Base-by-base conservation (phyloP, 2,329 filamentous ascomycete species). In the Talaromyces sp. region DNA sequence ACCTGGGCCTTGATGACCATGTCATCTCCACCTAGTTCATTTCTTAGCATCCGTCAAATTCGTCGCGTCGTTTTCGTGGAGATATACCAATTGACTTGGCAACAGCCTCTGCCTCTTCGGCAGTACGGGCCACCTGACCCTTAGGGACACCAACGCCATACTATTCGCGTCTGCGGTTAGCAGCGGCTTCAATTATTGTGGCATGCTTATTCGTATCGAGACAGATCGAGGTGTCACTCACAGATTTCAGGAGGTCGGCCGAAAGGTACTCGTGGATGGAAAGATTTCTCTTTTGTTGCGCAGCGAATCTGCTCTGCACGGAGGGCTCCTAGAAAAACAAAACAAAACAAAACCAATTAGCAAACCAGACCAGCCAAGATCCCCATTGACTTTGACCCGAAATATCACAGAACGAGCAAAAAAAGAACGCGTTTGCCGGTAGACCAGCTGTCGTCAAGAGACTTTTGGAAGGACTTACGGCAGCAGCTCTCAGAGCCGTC, bases 1-100 rank as follows among this genome's bases (percentile, higher is more conserved):
- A 99, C 95, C 84, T 99, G 95, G 65, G 95, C 95, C 87, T 99
- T 99, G 86, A 99, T 98, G 71, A 99, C 95, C 87, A 97, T 93
- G 78, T 99, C 95, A 76, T 96, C 93, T 72, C 85, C 85, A 69
- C 85, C 89, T 83, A 70, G 62, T 63, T 25, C 10, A 53, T 15
- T n/a, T 22, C 52, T 63, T 57, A 64, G 61, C 47, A 57, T 53
- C 60, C 25, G 10, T 39, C 22, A 59, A 28, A 55, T n/a, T 11
- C 58, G 27, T 36, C 28, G 25, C 47, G 49, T 32, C 17, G 3
- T 49, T 19, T 51, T 33, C 25, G 22, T 27, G 44, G 30, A 33
- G 47, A 68, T 77, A 66, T 84, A 88, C 92, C 90, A 74, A 99
- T 95, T 68, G 88, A 82, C 82, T 93, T 93, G 62, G 95, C 95